These are phyloP conservation scores for Calonectria hongkongensis DNA, from an alignment of 2,329 filamentous ascomycete species.

Conservation along the genomic window DNA sequence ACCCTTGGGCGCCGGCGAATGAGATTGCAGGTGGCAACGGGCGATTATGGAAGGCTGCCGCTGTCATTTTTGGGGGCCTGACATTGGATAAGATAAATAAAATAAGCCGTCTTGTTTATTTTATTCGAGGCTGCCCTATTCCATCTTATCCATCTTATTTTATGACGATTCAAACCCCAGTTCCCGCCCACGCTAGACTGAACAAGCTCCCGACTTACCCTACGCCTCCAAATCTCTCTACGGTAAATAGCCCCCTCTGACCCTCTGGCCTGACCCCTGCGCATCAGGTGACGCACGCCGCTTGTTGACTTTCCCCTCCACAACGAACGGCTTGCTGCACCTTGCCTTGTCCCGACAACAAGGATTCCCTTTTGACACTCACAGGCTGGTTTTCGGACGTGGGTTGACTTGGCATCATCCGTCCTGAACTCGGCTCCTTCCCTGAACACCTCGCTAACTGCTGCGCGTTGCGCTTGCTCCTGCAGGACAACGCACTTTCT, in stretches of 20 bases:
- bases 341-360: conserved; percentile 49
- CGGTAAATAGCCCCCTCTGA: background rate
- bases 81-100: too few relatives aligned
- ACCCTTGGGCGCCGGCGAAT: background rate
- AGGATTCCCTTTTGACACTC: conserved; percentile 44
- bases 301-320: conserved; percentile 56
- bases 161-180: background rate
- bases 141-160: background rate
- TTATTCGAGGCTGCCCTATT: too few relatives aligned
- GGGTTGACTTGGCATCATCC: conserved; percentile 34
- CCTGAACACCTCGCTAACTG: conserved; percentile 47
- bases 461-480: conserved; percentile 40
- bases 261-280: conserved; percentile 42
- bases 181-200: background rate
- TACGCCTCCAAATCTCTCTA: conserved; percentile 7
- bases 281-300: conserved; percentile 52
- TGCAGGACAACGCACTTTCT: conserved; percentile 50
- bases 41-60: conserved; percentile 28
- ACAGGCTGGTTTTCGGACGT: conserved; percentile 36
- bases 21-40: conserved; percentile 10
- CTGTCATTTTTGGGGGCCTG: background rate
- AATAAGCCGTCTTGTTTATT: too few relatives aligned
- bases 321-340: conserved; percentile 44
- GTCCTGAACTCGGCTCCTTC: conserved; percentile 32
- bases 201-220: conserved; percentile 7